Evolutionary conservation across 148 eudicot genomes (phyloP).

Genomic region (Camellia japonica): DNA sequence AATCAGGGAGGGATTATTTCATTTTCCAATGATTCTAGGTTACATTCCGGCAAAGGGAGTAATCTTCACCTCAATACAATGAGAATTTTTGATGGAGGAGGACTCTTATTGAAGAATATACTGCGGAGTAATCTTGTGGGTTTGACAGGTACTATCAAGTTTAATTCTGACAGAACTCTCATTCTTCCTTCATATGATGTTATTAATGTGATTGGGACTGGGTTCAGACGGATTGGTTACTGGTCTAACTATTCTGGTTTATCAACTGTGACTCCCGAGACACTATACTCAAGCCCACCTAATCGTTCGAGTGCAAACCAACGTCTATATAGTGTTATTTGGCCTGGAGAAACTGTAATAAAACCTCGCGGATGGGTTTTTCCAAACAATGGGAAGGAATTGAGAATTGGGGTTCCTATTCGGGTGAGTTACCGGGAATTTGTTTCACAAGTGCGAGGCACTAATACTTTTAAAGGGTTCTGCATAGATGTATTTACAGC

Average conservation of each 20-base stretch:
- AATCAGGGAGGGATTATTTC: slow-evolving; percentile 70
- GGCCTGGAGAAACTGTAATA: slow-evolving; percentile 79
- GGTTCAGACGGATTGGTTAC: slow-evolving; percentile 66
- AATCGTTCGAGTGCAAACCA: slow-evolving; percentile 61
- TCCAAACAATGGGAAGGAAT: slow-evolving; percentile 67
- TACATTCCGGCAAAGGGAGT: slow-evolving; percentile 26
- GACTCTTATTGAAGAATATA: slow-evolving; percentile 51
- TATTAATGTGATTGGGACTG: slow-evolving; percentile 82
- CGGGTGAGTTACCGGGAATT: slow-evolving; percentile 75
- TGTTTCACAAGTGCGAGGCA: slow-evolving; percentile 61
- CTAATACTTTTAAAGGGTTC: slow-evolving; percentile 64
- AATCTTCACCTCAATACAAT: slow-evolving; percentile 59
- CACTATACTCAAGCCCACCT: slow-evolving; percentile 49
- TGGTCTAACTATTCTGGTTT: slow-evolving; percentile 92
- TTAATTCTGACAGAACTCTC: slow-evolving; percentile 54
- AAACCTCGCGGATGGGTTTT: slow-evolving; percentile 97
- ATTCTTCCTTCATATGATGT: slow-evolving; percentile 75
- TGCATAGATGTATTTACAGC: slow-evolving; percentile 88
- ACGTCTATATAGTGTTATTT: slow-evolving; percentile 53
- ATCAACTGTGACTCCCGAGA: slow-evolving; percentile 67
- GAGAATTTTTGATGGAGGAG: slow-evolving; percentile 73
- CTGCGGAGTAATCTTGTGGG: slow-evolving; percentile 62
- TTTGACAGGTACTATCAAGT: slow-evolving; percentile 71
- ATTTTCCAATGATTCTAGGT: slow-evolving; percentile 59
- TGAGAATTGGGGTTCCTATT: slow-evolving; percentile 76